phyloP scores from a whole-genome alignment of 495 filamentous ascomycete species.

The Xylaria flabelliformis region DNA sequence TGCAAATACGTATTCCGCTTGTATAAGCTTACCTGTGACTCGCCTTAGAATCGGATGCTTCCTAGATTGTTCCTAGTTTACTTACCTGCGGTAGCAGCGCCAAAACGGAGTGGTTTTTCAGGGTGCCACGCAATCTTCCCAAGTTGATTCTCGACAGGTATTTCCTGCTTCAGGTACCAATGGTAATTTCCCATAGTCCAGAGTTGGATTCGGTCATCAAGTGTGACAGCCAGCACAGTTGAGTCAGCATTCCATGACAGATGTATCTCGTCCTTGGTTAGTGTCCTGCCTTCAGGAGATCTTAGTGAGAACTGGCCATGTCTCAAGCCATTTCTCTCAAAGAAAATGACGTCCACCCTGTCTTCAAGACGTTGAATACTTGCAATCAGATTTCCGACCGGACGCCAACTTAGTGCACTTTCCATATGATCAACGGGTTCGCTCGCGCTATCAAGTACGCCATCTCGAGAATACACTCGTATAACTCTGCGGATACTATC shows the following conservation, averaged over 20 bases:
- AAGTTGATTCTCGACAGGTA: slow-evolving; percentile 44
- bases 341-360: slow-evolving; percentile 86
- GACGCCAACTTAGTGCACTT: slow-evolving; percentile 87
- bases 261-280: slow-evolving; percentile 62
- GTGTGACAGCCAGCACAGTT: slow-evolving; percentile 81
- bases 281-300: slow-evolving; percentile 61
- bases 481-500: slow-evolving; percentile 71
- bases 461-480: slow-evolving; percentile 88
- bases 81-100: slow-evolving; percentile 54
- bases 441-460: slow-evolving; percentile 85
- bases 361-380: slow-evolving; percentile 75
- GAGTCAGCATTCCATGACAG: slow-evolving; percentile 92
- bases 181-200: slow-evolving; percentile 98
- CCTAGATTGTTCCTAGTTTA: slow-evolving; percentile 1
- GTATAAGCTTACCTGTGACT: slow-evolving; percentile 50
- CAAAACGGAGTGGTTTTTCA: slow-evolving; percentile 75
- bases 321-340: slow-evolving; percentile 92
- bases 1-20: slow-evolving; percentile 72
- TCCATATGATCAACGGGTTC: slow-evolving; percentile 93
- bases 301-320: slow-evolving; percentile 90
- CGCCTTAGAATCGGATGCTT: not conserved
- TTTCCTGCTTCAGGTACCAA: slow-evolving; percentile 97
- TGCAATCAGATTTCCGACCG: slow-evolving; percentile 86
- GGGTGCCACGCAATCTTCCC: slow-evolving; percentile 76
- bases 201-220: slow-evolving; percentile 80